Percentiles rank a stretch among this genome's conserved stretches.
phyloP scores from a whole-genome alignment of 305 asterid species.

The Fraxinus platypoda region DNA sequence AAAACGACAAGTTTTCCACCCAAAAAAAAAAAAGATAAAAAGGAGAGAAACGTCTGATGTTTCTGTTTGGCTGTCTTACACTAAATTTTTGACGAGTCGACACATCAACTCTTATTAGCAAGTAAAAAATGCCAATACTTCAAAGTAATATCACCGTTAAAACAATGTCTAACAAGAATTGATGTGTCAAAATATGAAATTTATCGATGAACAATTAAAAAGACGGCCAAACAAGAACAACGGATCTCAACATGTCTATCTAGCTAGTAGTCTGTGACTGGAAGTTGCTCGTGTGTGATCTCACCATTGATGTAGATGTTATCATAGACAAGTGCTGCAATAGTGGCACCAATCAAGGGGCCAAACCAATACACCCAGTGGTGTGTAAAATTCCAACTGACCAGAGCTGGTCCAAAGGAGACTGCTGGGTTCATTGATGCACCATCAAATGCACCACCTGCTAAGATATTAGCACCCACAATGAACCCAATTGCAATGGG shows the following conservation, averaged over 20 bases:
- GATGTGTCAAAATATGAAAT: background rate
- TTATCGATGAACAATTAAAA: background rate
- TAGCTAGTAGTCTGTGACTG: background rate
- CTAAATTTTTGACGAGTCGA: background rate
- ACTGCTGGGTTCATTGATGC: background rate
- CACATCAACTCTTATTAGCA: background rate
- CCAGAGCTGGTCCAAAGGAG: background rate
- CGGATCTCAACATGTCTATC: background rate
- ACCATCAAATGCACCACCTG: background rate
- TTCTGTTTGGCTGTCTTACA: background rate
- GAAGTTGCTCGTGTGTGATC: background rate
- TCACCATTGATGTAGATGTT: background rate
- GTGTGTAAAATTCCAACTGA: background rate
- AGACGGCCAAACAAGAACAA: background rate
- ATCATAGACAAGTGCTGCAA: background rate
- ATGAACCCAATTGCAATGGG: background rate
- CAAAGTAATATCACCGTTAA: background rate
- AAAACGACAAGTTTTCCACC: background rate
- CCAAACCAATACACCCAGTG: background rate
- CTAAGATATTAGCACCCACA: background rate
- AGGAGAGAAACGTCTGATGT: background rate
- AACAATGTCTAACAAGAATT: background rate
- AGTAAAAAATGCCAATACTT: background rate
- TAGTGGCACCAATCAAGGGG: background rate
- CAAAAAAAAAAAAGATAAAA: background rate